Evolutionary conservation across 148 eudicot species (phyloP).

Genomic region (Pouteria glomerata): DNA sequence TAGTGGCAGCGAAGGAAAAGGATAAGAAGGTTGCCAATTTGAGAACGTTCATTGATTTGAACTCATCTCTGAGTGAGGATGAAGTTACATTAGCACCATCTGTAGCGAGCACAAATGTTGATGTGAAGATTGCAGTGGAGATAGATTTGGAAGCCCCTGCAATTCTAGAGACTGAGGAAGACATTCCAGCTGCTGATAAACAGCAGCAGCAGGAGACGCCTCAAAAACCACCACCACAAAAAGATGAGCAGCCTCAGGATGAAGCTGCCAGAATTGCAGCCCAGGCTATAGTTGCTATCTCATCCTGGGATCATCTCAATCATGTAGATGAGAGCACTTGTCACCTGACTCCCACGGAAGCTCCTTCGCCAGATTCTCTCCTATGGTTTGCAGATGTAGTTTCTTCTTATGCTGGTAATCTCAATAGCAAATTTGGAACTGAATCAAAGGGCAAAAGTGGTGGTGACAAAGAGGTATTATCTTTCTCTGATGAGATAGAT

Average conservation of each 20-base stretch:
- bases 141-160: conserved; percentile 53
- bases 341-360: conserved; percentile 15
- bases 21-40: conserved; percentile 24
- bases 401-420: conserved; percentile 29
- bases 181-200: conserved; percentile 15
- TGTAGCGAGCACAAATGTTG: conserved; percentile 25
- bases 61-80: conserved; percentile 53
- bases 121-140: conserved; percentile 28
- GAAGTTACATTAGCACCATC: conserved; percentile 37
- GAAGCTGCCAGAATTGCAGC: conserved; percentile 57
- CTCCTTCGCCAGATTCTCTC: conserved; percentile 37
- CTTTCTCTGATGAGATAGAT: conserved; percentile 38
- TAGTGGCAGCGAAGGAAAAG: conserved; percentile 20
- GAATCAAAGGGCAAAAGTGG: conserved; percentile 6
- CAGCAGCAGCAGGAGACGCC: conserved; percentile 18
- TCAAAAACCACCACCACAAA: conserved; percentile 1
- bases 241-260: conserved; percentile 16
- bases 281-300: conserved; percentile 57
- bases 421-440: conserved; percentile 8
- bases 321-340: conserved; percentile 4
- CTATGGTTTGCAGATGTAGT: conserved; percentile 53
- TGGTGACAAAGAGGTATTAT: neutral
- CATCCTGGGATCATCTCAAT: conserved; percentile 30
- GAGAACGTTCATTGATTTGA: conserved; percentile 61
- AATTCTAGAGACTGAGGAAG: conserved; percentile 32